Evolutionary conservation across 2,329 filamentous ascomycete genomes (phyloP), one percentile per base, ranked within the genome.

Genomic region (Trichoderma sp.): DNA sequence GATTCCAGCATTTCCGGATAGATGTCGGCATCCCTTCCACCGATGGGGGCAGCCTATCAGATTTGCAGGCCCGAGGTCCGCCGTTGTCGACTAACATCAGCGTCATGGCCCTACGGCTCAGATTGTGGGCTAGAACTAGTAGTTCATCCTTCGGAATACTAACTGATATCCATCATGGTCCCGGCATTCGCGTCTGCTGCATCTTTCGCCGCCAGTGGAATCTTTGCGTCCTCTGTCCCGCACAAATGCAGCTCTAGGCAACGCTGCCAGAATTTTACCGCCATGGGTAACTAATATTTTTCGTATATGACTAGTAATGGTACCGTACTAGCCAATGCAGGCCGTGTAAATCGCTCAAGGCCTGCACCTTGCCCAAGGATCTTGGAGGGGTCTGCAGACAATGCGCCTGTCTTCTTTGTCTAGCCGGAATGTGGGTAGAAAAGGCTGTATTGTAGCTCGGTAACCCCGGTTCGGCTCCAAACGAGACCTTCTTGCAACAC

Each of bases 281-380:
- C 65, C 65, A 34, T 69, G 18, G 65, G 36, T 60, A 43, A 7
- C 53, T 47, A 26, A 51, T 32, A 18, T 14, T 51, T 47, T 36
- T 53, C 67, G 43, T 62, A 30, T 69, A 53, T 70, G 39, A 70
- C 56, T 70, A 62, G 66, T 21, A 62, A 32, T 61, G 28, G 39
- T 62, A 21, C 18, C 26, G 28, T 60, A 3, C 39, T 62, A 70
- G 39, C 57, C 60, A 53, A 62, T 51, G 39, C 57, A 61, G 39
- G 67, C n/a, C 39, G 30, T 53, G 67, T 70, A 70, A 70, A 70
- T 70, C 67, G 67, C 67, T 70, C 67, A 70, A 36, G 28, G 67
- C 18, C n/a, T 69, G 39, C 39, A 39, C 65, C 14, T 32, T 51
- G 28, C 43, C 56, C 66, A 32, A 32, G 56, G 36, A 61, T 69